Conservation (phyloP, 257 asterid genomes). For the Nicotiana tomentosiformis region DNA sequence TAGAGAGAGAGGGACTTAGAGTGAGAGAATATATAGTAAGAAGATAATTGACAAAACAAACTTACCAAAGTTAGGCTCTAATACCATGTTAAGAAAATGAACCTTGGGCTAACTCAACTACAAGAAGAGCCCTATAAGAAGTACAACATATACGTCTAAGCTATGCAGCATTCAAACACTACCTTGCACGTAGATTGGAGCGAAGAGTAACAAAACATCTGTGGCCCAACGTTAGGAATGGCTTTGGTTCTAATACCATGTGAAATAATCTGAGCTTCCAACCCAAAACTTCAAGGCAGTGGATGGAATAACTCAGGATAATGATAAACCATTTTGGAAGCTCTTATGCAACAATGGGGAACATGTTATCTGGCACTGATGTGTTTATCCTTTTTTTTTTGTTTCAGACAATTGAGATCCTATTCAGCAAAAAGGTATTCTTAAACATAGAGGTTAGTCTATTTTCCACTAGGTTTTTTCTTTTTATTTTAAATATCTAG, state of each 20-base stretch:
- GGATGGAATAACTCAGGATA: background rate
- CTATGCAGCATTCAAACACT: background rate
- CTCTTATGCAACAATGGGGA: background rate
- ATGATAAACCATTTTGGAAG: too few relatives aligned
- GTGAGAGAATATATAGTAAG: background rate
- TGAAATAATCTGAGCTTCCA: background rate
- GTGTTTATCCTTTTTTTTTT: conserved; percentile 10
- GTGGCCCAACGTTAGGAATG: background rate
- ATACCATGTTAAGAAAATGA: background rate
- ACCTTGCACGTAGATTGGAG: background rate
- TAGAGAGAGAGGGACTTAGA: background rate
- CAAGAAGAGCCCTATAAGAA: background rate
- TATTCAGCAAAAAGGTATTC: conserved; percentile 72
- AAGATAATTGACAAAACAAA: background rate
- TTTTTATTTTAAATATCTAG: background rate
- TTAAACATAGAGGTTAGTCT: conserved; percentile 79
- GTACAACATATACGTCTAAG: background rate
- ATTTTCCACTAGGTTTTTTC: background rate
- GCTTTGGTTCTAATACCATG: background rate
- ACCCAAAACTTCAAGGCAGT: background rate
- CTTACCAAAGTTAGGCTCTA: background rate
- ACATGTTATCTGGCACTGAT: background rate
- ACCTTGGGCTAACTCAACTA: background rate
- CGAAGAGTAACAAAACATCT: too few relatives aligned
- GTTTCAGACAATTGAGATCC: conserved; percentile 87